Evolutionary conservation across 2,329 filamentous ascomycete species (phyloP).

Genomic region (Penicillium occitanis): DNA sequence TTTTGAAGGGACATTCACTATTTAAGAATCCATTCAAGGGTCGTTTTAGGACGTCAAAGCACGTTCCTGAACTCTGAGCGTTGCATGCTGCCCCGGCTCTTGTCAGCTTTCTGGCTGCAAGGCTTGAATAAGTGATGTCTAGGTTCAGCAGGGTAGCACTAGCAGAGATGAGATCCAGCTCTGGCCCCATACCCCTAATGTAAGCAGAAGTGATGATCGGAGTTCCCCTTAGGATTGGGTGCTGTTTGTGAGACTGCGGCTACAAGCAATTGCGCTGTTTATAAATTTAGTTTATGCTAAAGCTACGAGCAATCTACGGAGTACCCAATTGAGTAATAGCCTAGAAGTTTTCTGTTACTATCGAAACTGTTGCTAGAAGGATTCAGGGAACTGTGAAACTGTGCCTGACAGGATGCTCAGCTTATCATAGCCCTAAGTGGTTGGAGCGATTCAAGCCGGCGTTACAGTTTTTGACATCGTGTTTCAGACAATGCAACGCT

Average conservation of each 20-base stretch:
- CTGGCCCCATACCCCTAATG: background rate
- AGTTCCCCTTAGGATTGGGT: background rate
- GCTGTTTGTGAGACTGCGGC: background rate
- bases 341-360: background rate
- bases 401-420: background rate
- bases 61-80: background rate
- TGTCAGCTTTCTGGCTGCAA: background rate
- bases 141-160: background rate
- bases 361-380: background rate
- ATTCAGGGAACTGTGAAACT: background rate
- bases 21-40: background rate
- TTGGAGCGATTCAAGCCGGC: background rate
- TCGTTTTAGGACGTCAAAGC: background rate
- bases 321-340: background rate
- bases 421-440: background rate
- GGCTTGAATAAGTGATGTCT: background rate
- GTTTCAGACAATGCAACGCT: constrained; percentile 10
- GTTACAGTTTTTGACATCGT: background rate
- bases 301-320: background rate
- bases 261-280: background rate
- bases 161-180: background rate
- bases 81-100: background rate
- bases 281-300: background rate
- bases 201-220: background rate
- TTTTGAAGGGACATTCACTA: background rate